Conservation (phyloP, 352 stramenopile genomes). For the Blastocystis sp. region DNA sequence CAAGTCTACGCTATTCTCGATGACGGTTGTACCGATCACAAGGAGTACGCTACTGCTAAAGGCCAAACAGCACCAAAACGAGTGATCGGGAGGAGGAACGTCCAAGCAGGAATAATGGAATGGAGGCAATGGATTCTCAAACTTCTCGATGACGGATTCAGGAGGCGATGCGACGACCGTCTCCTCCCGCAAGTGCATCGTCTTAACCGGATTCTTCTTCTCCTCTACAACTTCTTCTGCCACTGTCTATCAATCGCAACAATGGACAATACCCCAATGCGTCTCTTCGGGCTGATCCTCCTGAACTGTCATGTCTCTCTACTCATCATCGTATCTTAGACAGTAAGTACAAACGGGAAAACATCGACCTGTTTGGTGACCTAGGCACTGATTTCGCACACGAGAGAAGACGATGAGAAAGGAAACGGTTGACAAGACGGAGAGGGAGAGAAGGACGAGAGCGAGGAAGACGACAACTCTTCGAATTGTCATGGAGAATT, state of each 20-base stretch:
- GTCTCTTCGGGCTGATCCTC: not conserved
- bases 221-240: too few relatives aligned
- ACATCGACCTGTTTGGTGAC: not conserved
- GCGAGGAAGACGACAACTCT: not conserved
- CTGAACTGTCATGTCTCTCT: not conserved
- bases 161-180: not conserved
- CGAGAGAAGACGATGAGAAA: not conserved
- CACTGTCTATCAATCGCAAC: too few relatives aligned
- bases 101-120: not conserved
- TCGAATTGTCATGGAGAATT: not conserved
- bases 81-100: not conserved
- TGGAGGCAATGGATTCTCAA: not conserved
- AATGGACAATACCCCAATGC: too few relatives aligned
- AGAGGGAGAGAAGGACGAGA: not conserved
- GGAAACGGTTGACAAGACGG: not conserved
- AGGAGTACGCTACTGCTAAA: conserved; percentile 1
- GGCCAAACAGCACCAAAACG: not conserved
- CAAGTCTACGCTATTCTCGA: conserved; percentile 20
- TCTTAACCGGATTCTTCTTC: too few relatives aligned
- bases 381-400: not conserved
- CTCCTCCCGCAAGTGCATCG: not conserved
- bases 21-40: not conserved
- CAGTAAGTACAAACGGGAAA: not conserved
- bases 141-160: not conserved
- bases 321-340: not conserved